Evolutionary conservation across 257 asterid species (phyloP).

Genomic region (Jacaranda copaia): DNA sequence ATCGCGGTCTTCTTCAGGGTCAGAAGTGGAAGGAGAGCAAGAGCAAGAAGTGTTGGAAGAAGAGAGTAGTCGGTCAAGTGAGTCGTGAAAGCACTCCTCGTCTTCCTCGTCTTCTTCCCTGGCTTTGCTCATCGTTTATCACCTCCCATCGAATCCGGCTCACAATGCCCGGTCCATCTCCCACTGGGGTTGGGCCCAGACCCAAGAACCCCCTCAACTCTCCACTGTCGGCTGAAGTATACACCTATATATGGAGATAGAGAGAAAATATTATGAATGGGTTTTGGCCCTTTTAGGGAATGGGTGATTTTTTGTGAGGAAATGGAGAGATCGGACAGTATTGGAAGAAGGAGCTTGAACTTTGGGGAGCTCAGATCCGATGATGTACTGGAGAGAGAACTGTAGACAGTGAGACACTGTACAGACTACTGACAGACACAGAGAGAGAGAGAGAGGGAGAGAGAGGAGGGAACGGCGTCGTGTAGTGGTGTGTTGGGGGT

Average conservation of each 20-base stretch:
- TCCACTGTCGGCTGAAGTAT: slow-evolving; percentile 11
- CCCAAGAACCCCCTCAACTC: slow-evolving; percentile 28
- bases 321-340: slow-evolving; percentile 64
- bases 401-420: no score
- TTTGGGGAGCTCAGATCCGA: slow-evolving; percentile 75
- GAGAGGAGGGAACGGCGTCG: slow-evolving; percentile 43
- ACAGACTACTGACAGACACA: not conserved
- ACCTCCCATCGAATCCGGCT: slow-evolving; percentile 51
- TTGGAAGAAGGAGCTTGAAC: slow-evolving; percentile 48
- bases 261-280: slow-evolving; percentile 1
- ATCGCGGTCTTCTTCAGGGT: slow-evolving; percentile 57
- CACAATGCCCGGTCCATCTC: slow-evolving; percentile 54
- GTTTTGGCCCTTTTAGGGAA: slow-evolving; percentile 3
- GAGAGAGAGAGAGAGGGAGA: slow-evolving; percentile 34
- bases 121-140: slow-evolving; percentile 70
- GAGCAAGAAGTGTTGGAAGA: slow-evolving; percentile 83
- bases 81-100: slow-evolving; percentile 61
- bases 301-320: slow-evolving; percentile 41
- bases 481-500: slow-evolving; percentile 36
- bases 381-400: slow-evolving; percentile 45
- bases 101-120: slow-evolving; percentile 62
- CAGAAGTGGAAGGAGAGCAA: slow-evolving; percentile 63
- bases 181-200: slow-evolving; percentile 44
- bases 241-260: not conserved
- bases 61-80: slow-evolving; percentile 81